Percentiles rank a stretch among this genome's conserved stretches.
Conservation (phyloP, 2,329 filamentous ascomycete species). For the Ophiocordyceps camponoti-floridani region DNA sequence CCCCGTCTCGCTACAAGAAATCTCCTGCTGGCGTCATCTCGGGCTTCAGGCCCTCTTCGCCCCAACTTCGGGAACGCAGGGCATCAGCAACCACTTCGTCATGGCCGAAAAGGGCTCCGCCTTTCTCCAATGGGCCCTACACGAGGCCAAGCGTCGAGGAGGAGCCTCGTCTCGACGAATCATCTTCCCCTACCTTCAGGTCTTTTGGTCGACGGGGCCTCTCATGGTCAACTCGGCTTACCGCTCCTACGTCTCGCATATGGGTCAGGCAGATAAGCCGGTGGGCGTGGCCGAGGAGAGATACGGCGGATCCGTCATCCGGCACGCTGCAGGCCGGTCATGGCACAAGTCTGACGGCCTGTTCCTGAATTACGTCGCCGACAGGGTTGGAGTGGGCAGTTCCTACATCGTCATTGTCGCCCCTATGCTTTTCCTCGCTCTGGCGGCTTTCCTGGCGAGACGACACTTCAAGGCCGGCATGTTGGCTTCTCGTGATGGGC, state of each 20-base stretch:
- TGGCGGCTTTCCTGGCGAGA: not conserved
- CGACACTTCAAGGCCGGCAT: not conserved
- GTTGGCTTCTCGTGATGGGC: not conserved
- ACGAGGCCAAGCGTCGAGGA: slow-evolving; percentile 7
- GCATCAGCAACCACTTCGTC: slow-evolving; percentile 10
- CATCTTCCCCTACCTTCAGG: slow-evolving; percentile 7
- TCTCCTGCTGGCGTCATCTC: slow-evolving; percentile 5
- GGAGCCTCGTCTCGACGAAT: slow-evolving; percentile 3
- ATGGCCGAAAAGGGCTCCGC: slow-evolving; percentile 6
- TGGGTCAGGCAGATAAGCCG: slow-evolving; percentile 1
- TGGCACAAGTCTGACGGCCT: slow-evolving; percentile 8
- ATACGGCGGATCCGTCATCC: slow-evolving; percentile 2
- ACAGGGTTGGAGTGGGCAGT: slow-evolving; percentile 1
- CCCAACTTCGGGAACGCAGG: slow-evolving; percentile 2
- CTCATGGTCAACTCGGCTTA: slow-evolving; percentile 7
- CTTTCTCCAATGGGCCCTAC: slow-evolving; percentile 6
- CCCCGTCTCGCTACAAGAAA: slow-evolving; percentile 2
- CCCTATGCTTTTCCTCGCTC: not conserved
- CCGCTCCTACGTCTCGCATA: slow-evolving; percentile 5
- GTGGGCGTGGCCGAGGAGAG: slow-evolving; percentile 4
- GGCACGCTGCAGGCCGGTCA: slow-evolving; percentile 7
- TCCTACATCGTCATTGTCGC: not conserved
- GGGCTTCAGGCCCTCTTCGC: slow-evolving; percentile 5
- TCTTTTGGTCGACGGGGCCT: slow-evolving; percentile 10
- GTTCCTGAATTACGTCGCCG: slow-evolving; percentile 6